Evolutionary conservation across 345 rosid genomes (phyloP), one percentile per base, ranked within the genome.

Genomic region (Excoecaria cochinchinensis): DNA sequence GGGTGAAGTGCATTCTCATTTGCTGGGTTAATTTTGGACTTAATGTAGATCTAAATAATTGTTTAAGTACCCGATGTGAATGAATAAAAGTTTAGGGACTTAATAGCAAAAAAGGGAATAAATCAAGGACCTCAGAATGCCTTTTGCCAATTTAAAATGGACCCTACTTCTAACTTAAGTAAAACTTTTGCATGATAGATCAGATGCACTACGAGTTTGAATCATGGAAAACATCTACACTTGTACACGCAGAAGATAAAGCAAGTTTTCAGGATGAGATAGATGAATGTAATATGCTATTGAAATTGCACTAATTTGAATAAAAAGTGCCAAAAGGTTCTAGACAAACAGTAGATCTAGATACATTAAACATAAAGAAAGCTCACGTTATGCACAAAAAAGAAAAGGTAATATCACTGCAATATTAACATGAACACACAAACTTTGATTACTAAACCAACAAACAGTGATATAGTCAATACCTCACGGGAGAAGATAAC

Each of bases 401-500:
- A 17, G 31, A 38, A 15, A 16, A 39, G 22, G 48, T 15, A 63
- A 63, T 38, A 63, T 36, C 16, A 31, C 1, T 4, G 65, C 39
- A 8, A 24, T 9, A 31, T 25, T 61, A 25, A 31, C 16, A 61
- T 36, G 8, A 61, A 15, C 8, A 63, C 16, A n/a, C n/a, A 47
- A 31, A 19, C 48, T 19, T 0, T 38, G 13, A 25, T 13, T 65
- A 8, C 42, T 16, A 24, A 16, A 58, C 59, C 17, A 63, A 67
- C 31, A 46, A 51, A 70, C 31, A 74, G 66, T n/a, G 39, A 48
- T 11, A 73, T 40, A 70, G 48, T 68, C 50, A 38, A 50, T 84
- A 94, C 97, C 97, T 94, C 76, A 87, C 84, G 0, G 98, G 97
- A 19, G 98, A 94, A 77, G 98, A 90, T 63, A 92, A 82, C 97